Evolutionary conservation across 306 rosid species (phyloP).

Genomic region (Cucurbita argyrosperma): DNA sequence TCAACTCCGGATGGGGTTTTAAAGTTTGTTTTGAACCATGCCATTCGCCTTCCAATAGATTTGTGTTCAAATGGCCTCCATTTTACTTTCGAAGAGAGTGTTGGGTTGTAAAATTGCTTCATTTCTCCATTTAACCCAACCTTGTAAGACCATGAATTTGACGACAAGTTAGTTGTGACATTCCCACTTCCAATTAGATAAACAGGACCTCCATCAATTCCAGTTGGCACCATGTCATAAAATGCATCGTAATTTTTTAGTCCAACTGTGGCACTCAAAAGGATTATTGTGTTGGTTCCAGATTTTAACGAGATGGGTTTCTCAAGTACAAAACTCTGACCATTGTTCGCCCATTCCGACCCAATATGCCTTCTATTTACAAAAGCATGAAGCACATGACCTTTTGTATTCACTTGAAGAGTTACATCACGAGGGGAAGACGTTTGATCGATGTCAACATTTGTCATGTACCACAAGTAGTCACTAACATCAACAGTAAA

Average conservation of each 20-base stretch:
- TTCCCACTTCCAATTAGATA: neutral
- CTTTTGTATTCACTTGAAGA: neutral
- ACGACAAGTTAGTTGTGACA: neutral
- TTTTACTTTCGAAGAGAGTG: neutral
- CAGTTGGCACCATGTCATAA: neutral
- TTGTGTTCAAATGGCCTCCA: neutral
- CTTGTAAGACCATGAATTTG: neutral
- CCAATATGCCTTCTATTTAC: neutral
- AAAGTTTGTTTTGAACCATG: neutral
- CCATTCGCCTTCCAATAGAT: neutral
- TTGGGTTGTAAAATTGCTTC: neutral
- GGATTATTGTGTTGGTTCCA: neutral
- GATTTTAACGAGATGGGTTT: too few relatives aligned
- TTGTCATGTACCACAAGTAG: neutral
- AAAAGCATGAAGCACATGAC: neutral
- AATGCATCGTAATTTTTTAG: neutral
- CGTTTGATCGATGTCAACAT: neutral
- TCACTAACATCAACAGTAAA: neutral
- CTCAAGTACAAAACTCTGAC: neutral
- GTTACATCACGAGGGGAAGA: neutral
- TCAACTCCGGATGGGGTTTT: neutral
- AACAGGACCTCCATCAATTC: neutral
- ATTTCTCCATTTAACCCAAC: neutral
- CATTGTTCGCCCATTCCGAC: neutral
- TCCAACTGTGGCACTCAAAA: neutral